phyloP scores from a whole-genome alignment of 2,329 filamentous ascomycete genomes.

The Fusarium sp. region DNA sequence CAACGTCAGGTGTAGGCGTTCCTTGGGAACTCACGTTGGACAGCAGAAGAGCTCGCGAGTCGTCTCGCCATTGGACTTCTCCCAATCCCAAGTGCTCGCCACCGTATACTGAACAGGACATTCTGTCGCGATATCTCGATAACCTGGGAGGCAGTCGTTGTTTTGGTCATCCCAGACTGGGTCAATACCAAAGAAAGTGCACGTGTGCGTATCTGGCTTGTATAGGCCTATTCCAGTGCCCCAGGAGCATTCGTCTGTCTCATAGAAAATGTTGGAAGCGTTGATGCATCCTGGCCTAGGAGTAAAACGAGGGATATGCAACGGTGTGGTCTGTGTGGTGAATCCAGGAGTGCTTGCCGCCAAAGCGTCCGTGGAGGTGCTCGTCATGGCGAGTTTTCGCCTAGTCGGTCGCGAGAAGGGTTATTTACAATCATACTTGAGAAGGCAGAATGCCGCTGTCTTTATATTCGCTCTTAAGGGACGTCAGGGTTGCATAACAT shows the following conservation, averaged over 20 bases:
- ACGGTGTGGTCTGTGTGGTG: not conserved
- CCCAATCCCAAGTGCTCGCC: not conserved
- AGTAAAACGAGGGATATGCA: not conserved
- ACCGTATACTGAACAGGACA: not conserved
- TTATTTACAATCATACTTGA: not conserved
- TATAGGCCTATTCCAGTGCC: not conserved
- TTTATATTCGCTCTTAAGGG: not conserved
- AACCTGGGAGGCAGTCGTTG: not conserved
- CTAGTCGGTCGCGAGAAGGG: not conserved
- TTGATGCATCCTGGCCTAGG: not conserved
- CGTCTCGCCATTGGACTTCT: not conserved
- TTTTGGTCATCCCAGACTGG: not conserved
- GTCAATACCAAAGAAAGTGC: not conserved
- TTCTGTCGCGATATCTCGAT: not conserved
- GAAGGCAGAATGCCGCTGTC: not conserved
- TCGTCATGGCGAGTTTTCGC: not conserved
- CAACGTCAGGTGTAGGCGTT: not conserved
- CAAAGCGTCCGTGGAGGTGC: not conserved
- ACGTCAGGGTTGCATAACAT: not conserved
- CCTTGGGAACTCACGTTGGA: not conserved
- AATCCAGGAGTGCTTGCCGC: not conserved
- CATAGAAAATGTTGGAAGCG: not conserved
- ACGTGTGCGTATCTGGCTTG: not conserved
- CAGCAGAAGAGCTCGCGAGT: not conserved
- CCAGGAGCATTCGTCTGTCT: not conserved